A percentile compares a stretch with the other conserved stretches of the same genome.
These are phyloP conservation scores for Ustilago shanxiensis DNA, from an alignment of 1,284 basidiomycete genomes.

Conservation along the genomic window DNA sequence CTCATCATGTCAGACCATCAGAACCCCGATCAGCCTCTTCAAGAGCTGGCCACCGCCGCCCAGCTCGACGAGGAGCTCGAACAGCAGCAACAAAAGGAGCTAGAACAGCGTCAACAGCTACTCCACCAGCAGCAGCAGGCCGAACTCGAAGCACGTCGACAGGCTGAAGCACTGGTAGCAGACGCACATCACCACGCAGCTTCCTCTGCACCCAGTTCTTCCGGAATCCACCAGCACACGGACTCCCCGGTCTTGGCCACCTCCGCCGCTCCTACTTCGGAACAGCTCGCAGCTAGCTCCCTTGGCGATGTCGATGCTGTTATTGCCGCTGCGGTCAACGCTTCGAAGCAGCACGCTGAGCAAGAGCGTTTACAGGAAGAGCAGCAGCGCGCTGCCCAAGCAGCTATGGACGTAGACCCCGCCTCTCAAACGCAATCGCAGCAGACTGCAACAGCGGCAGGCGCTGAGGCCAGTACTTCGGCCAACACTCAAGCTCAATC, in stretches of 20 bases:
- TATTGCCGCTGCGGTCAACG: constrained; percentile 48
- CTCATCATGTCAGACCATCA: constrained; percentile 46
- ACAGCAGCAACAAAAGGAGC: constrained; percentile 47
- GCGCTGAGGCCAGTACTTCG: constrained; percentile 5
- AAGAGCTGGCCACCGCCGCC: constrained; percentile 54
- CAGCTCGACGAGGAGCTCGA: constrained; percentile 52
- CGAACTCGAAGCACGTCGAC: constrained; percentile 28
- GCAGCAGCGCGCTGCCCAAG: constrained; percentile 11
- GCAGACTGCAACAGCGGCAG: neutral
- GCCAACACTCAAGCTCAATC: constrained; percentile 19
- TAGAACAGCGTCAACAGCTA: constrained; percentile 44
- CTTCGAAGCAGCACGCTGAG: constrained; percentile 42
- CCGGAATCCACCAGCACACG: constrained; percentile 1
- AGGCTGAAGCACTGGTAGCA: constrained; percentile 26
- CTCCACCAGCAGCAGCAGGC: constrained; percentile 28
- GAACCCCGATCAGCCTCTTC: constrained; percentile 46
- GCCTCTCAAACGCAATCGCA: constrained; percentile 13
- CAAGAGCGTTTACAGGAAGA: constrained; percentile 39
- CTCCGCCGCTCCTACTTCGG: constrained; percentile 13
- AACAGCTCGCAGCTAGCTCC: constrained; percentile 32
- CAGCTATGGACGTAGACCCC: constrained; percentile 34
- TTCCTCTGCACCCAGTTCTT: constrained; percentile 17
- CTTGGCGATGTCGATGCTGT: constrained; percentile 49
- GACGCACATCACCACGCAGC: constrained; percentile 13
- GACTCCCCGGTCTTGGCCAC: constrained; percentile 4